Base-by-base conservation (phyloP, 768 basidiomycete genomes). In the Chiua virens region DNA sequence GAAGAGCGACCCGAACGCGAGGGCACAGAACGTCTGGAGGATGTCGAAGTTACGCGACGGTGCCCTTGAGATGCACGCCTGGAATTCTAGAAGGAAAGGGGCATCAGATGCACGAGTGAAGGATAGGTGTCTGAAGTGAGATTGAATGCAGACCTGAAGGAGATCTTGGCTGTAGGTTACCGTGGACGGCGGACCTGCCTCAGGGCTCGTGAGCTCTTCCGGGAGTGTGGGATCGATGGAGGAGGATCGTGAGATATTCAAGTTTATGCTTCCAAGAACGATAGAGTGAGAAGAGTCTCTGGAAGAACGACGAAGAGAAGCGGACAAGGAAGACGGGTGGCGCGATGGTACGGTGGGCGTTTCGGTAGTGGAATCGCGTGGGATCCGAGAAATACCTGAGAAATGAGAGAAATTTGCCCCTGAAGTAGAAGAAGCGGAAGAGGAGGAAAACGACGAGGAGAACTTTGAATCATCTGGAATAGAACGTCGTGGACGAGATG, bases 131-230 rank as follows among this genome's bases (percentile, higher is more conserved):
- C 17, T 17, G 17, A 36, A 18, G 13, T 49, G 17, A 38, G 36
- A 45, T 4, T 4, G 13, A 18, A 48, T 32, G 18, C 58, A 7
- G 52, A 70, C 68, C 68, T 67, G 68, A 43, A 40, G 49, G 20
- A 69, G 61, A 39, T 66, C 66, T 50, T 65, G 68, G 34, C 66
- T 67, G 15, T 46, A 44, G 5, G 66, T 69, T 22, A 61, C 42
- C 9, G 38, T 64, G 17, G 56, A 51, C 10, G 8, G 21, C 9
- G 50, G 36, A 8, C 22, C 58, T 8, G 22, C 34, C 20, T 58
- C 63, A 1, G 37, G 40, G 17, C 54, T 38, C 22, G 22, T 36
- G 8, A 55, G 36, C 18, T 49, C 36, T 25, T 59, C 65, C 18
- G 32, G 40, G 4, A 53, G 45, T 17, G 47, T 18, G 10, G 49